phyloP scores from a whole-genome alignment of 176 grass and related monocot species.

The Juncus inflexus region DNA sequence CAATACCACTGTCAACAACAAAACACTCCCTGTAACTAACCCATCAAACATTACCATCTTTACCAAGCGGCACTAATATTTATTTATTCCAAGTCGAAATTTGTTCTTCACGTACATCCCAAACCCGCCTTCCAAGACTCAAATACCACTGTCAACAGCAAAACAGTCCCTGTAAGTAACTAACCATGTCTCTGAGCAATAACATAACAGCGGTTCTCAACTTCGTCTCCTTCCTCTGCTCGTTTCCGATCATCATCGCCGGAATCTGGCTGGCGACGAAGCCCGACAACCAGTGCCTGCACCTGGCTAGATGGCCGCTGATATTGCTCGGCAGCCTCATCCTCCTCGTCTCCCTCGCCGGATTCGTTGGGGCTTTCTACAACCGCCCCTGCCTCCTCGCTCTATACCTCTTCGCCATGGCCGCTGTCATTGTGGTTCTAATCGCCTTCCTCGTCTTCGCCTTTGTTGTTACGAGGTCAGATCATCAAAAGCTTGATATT shows the following conservation, averaged over 20 bases:
- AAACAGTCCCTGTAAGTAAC: no score
- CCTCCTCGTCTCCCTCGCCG: constrained; percentile 69
- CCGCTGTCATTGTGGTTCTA: constrained; percentile 56
- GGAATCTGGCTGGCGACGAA: constrained; percentile 71
- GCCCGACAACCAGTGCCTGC: constrained; percentile 56
- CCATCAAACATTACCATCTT: no score
- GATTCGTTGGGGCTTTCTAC: constrained; percentile 64
- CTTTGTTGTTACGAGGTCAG: constrained; percentile 53
- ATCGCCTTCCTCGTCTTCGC: constrained; percentile 58
- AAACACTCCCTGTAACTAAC: no score
- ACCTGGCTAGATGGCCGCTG: constrained; percentile 55
- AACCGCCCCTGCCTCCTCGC: constrained; percentile 73
- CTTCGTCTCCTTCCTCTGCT: constrained; percentile 66
- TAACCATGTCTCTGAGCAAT: constrained; percentile 76
- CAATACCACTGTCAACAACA: no score
- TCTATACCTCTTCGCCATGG: constrained; percentile 93
- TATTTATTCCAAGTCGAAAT: no score
- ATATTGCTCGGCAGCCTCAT: constrained; percentile 51
- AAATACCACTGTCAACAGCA: no score
- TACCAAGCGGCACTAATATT: no score
- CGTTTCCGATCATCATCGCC: constrained; percentile 45
- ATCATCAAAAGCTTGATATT: neutral
- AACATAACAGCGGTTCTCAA: constrained; percentile 83
- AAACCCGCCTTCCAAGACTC: neutral
- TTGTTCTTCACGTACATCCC: neutral